These are phyloP conservation scores for Solanum paucissectum DNA, from an alignment of 257 asterid species.

Conservation along the genomic window DNA sequence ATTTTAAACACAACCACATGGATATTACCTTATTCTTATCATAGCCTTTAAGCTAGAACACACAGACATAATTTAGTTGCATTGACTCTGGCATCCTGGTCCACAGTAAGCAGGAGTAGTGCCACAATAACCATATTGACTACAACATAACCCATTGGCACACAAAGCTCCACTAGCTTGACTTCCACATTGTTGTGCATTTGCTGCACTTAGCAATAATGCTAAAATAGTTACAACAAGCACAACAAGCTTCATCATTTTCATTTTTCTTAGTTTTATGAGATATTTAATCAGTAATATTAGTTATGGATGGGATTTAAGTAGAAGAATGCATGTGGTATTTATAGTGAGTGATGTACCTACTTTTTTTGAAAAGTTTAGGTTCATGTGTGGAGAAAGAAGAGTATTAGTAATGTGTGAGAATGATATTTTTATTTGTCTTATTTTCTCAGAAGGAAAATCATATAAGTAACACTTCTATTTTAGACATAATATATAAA, in stretches of 20 bases:
- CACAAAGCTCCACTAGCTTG: background rate
- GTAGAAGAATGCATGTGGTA: background rate
- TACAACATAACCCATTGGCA: background rate
- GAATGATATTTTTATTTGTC: background rate
- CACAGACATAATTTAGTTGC: background rate
- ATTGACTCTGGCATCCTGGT: background rate
- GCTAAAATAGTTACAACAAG: background rate
- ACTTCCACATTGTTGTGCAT: background rate
- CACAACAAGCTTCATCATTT: conserved; percentile 5
- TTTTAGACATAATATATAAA: no score
- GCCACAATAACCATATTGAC: background rate
- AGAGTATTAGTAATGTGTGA: background rate
- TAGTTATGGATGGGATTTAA: background rate
- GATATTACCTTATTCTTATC: background rate
- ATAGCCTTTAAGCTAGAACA: background rate
- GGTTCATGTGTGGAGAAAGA: background rate
- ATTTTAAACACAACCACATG: background rate
- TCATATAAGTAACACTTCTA: background rate
- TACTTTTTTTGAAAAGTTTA: background rate
- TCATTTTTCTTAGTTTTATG: background rate
- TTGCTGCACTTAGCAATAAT: background rate
- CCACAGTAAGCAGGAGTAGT: background rate
- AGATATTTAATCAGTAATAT: no score
- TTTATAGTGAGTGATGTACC: background rate
- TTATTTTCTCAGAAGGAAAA: background rate